Evolutionary conservation across 345 rosid genomes (phyloP), one percentile per base, ranked within the genome.

Genomic region (Linum trigynum): DNA sequence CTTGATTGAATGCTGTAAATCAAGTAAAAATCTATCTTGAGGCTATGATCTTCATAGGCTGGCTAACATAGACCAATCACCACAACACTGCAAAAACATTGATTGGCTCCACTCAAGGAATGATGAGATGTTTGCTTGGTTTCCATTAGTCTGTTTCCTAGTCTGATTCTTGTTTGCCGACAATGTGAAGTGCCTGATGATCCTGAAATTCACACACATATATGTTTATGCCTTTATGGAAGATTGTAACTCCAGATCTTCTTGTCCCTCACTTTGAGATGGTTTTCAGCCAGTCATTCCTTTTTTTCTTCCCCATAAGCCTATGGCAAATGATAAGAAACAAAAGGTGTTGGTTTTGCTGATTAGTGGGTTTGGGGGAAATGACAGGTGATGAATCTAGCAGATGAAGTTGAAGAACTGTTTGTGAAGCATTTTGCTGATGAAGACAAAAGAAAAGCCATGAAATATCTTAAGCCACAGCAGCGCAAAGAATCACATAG

Each of bases 391-490:
- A 76, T 81, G 74, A 89, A 79, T 56, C 78, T 95, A 71, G 76
- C 85, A 11, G 99, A 95, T 51, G 94, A 91, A 80, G 96, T 91
- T 67, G 97, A 95, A 81, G 83, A 85, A 68, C 78, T 86, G 64
- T 95, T 95, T 74, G 62, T 84, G 76, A 83, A 86, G 81, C 85
- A 87, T 80, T 91, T 95, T 59, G 86, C 96, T 3, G 76, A 76
- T 64, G 99, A 89, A 10, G 91, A 95, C 81, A 79, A 83, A n/a
- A 83, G 82, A 78, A 91, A 85, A 78, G 98, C 89, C 5, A 81
- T 85, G 88, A 95, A 84, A 77, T 95, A 89, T 79, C 91, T 95
- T 65, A 89, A 77, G 71, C 96, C 97, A 14, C 83, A 77, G 69
- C 96, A 89, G 38, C 91, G 74, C 40, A 79, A 81, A 80, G 97